Percentiles rank a stretch among this genome's conserved stretches.
These are phyloP conservation scores for Tolypocladium album DNA, from an alignment of 2,329 filamentous ascomycete species.

Conservation along the genomic window DNA sequence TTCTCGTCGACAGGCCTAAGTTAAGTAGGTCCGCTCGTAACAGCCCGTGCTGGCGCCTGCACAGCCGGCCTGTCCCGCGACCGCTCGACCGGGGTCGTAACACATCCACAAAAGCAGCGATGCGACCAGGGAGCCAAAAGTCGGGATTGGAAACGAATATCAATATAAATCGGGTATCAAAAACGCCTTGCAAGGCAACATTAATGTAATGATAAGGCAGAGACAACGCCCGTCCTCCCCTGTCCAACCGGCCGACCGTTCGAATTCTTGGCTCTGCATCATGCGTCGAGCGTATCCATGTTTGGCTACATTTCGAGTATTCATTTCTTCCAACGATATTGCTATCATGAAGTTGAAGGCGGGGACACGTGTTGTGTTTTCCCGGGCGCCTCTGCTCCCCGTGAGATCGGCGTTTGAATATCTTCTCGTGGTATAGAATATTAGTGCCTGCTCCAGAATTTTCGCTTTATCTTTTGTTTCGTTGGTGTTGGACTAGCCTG, in stretches of 20 bases:
- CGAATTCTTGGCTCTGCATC: background rate
- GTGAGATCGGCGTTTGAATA: background rate
- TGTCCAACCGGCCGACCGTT: background rate
- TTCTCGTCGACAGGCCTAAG: no score
- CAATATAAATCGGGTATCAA: background rate
- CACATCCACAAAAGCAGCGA: no score
- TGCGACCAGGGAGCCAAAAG: no score
- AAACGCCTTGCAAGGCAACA: background rate
- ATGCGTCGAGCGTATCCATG: background rate
- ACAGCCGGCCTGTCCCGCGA: no score
- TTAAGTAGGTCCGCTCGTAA: no score
- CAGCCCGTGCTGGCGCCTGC: no score
- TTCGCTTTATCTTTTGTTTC: constrained; percentile 13
- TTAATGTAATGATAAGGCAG: background rate
- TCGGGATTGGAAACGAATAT: no score
- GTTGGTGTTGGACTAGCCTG: background rate
- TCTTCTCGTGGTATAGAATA: no score
- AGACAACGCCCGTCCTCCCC: background rate
- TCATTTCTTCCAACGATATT: no score
- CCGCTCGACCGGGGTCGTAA: no score
- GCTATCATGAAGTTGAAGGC: no score
- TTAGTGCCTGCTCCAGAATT: constrained; percentile 12
- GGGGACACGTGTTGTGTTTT: no score
- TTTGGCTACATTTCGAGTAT: background rate
- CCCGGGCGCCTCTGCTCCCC: background rate